Evolutionary conservation across 1,284 basidiomycete genomes (phyloP), one percentile per base, ranked within the genome.

Genomic region (Meripilus lineatus): DNA sequence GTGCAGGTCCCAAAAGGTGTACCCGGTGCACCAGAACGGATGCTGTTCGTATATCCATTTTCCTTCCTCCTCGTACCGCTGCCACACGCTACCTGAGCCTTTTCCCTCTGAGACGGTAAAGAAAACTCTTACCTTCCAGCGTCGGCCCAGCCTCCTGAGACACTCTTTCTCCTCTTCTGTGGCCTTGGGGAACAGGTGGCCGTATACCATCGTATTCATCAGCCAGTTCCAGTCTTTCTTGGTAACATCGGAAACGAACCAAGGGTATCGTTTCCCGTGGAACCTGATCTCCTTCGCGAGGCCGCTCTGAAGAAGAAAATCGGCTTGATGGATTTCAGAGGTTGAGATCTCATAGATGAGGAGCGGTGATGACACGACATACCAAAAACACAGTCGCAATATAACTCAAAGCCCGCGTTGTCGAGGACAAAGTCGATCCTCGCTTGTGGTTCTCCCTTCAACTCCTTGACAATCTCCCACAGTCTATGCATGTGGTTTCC

Each of bases 191-290:
- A 96, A 95, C 41, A 95, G 75, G 55, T 92, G 82, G 5, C 93
- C 88, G 62, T 93, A 89, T 37, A 86, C 80, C 79, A 90, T 89
- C 24, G 79, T 81, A 65, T 93, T 93, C 52, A 90, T 66, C 36
- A 93, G 71, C 94, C 95, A 99, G 50, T 91, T 78, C 92, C 93
- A 98, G 61, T 98, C 95, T 65, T 93, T 90, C 65, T 79, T 86
- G 32, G 94, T 97, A 21, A 98, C 95, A 61, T 98, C 95, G n/a
- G 89, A 93, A 40, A 94, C 92, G 64, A 95, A 94, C 92, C 92
- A 93, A 6, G 89, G 77, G 55, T 84, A 89, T 7, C 88, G 79
- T 64, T 93, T 95, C 42, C 92, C 91, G 61, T 95, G 95, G 82
- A 99, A 97, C 54, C 81, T 81, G 50, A 98, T 75, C 67, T 93